phyloP scores from a whole-genome alignment of 129 eudicot genomes.

The Centaurea solstitialis region DNA sequence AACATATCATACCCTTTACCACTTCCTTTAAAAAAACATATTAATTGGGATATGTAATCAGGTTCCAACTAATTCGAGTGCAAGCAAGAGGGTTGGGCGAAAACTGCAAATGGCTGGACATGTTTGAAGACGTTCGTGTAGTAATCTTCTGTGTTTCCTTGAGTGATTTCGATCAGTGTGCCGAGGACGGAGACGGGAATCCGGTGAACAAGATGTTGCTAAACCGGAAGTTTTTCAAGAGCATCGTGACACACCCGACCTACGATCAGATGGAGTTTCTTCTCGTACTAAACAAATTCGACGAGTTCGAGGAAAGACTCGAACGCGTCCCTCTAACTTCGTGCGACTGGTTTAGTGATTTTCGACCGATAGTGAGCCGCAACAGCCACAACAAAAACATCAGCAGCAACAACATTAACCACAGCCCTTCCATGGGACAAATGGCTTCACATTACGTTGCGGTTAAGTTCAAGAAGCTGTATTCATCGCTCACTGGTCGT shows the following conservation, averaged over 20 bases:
- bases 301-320: conserved; percentile 77
- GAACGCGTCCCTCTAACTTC: conserved; percentile 62
- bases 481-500: conserved; percentile 58
- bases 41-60: conserved; percentile 20
- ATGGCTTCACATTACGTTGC: conserved; percentile 85
- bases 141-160: conserved; percentile 85
- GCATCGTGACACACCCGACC: conserved; percentile 82
- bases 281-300: conserved; percentile 78
- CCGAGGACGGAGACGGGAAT: conserved; percentile 52
- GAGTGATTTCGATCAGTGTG: conserved; percentile 74
- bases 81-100: conserved; percentile 89
- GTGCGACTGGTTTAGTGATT: conserved; percentile 94
- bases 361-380: conserved; percentile 75
- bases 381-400: conserved; percentile 50
- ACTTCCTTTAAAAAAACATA: not conserved
- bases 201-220: conserved; percentile 75
- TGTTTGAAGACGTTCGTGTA: conserved; percentile 92
- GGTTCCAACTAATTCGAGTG: conserved; percentile 88
- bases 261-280: conserved; percentile 90
- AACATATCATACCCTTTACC: not conserved
- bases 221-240: conserved; percentile 73
- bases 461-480: conserved; percentile 82
- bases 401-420: conserved; percentile 60
- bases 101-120: conserved; percentile 93
- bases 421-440: conserved; percentile 82